A percentile compares a stretch with the other conserved stretches of the same genome.
Conservation (phyloP, 768 basidiomycete species). For the Trametes punicea region DNA sequence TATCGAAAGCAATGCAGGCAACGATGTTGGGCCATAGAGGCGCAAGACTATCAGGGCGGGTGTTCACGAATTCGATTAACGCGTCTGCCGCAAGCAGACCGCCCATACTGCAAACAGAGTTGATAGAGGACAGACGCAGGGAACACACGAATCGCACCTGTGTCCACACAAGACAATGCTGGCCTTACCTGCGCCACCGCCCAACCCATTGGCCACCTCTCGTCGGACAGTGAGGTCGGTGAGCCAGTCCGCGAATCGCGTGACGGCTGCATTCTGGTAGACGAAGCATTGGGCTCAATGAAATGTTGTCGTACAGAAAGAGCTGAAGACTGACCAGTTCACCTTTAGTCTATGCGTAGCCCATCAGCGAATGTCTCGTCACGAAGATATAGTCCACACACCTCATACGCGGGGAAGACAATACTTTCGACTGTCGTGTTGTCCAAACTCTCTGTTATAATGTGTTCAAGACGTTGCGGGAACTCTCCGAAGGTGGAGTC, state of each 20-base stretch:
- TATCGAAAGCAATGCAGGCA: slow-evolving; percentile 84
- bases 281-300: too few species aligned
- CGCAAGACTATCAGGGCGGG: slow-evolving; percentile 59
- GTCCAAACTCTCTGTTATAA: slow-evolving; percentile 62
- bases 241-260: slow-evolving; percentile 89
- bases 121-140: neutral
- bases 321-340: slow-evolving; percentile 65
- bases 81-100: slow-evolving; percentile 87
- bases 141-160: slow-evolving; percentile 51
- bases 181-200: slow-evolving; percentile 67
- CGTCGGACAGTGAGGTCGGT: slow-evolving; percentile 82
- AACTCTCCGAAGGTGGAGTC: slow-evolving; percentile 77
- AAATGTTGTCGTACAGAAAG: slow-evolving; percentile 7
- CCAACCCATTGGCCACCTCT: slow-evolving; percentile 73
- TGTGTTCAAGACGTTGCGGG: slow-evolving; percentile 73
- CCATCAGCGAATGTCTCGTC: neutral
- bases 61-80: slow-evolving; percentile 64
- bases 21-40: slow-evolving; percentile 89
- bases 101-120: slow-evolving; percentile 67
- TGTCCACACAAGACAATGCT: slow-evolving; percentile 89
- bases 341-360: slow-evolving; percentile 69
- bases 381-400: slow-evolving; percentile 25
- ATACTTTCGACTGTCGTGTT: slow-evolving; percentile 62
- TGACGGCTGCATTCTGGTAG: slow-evolving; percentile 70
- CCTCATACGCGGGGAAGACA: slow-evolving; percentile 91